These are phyloP conservation scores for Pyrus hybrid DNA, from an alignment of 331 rosid species.

Conservation along the genomic window DNA sequence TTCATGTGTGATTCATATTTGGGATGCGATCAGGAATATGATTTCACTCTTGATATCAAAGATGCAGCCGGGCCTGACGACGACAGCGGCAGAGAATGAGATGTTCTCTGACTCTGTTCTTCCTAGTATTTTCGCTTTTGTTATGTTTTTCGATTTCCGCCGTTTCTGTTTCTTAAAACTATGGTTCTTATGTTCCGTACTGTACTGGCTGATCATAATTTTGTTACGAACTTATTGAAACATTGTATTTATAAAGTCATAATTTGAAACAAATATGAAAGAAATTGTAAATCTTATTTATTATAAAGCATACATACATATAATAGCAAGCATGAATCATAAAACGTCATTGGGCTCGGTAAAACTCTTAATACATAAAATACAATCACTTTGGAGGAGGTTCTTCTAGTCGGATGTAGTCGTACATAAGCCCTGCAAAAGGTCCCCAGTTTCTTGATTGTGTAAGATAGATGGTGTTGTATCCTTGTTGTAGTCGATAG, in stretches of 20 bases:
- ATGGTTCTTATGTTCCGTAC: neutral
- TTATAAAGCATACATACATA: too few relatives aligned
- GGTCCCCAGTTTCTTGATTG: constrained; percentile 32
- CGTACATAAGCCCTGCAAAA: constrained; percentile 79
- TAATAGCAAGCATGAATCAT: too few relatives aligned
- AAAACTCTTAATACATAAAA: too few relatives aligned
- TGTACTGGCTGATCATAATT: neutral
- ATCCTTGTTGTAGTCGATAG: constrained; percentile 24
- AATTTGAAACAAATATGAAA: too few relatives aligned
- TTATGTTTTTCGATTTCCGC: neutral
- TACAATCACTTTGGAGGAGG: constrained; percentile 19
- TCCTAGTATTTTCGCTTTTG: neutral
- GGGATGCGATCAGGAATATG: constrained; percentile 94
- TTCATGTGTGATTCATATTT: constrained; percentile 92
- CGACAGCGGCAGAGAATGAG: constrained; percentile 18
- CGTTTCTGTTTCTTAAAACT: neutral
- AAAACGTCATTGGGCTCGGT: too few relatives aligned
- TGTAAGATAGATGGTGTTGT: constrained; percentile 48
- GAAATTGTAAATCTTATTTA: too few relatives aligned
- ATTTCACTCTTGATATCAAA: constrained; percentile 55
- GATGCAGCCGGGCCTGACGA: constrained; percentile 47
- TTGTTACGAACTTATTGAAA: too few relatives aligned
- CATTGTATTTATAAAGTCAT: too few relatives aligned
- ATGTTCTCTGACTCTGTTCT: too few relatives aligned
- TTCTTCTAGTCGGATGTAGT: constrained; percentile 71